phyloP scores from a whole-genome alignment of 768 basidiomycete genomes.

The Candolleomyces aberdarensis region DNA sequence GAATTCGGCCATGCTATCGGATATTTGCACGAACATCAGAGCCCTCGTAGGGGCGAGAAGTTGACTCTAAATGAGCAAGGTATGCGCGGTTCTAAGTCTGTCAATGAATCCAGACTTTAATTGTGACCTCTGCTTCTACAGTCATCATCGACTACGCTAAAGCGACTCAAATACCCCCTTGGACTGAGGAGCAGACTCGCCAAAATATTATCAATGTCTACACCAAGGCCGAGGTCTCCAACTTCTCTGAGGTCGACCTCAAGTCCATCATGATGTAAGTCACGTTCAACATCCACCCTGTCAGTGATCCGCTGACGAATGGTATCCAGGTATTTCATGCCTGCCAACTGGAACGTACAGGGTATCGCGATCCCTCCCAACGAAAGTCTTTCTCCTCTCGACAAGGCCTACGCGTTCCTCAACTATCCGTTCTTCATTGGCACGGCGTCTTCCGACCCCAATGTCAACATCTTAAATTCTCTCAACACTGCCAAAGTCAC shows the following conservation, averaged over 20 bases:
- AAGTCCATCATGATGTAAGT: constrained; percentile 19
- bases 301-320: not conserved
- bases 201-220: constrained; percentile 1
- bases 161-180: not conserved
- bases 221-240: constrained; percentile 13
- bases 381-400: constrained; percentile 8
- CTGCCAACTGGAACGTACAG: constrained; percentile 9
- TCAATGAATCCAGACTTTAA: not conserved
- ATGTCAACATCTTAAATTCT: not conserved
- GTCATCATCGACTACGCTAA: not conserved
- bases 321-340: constrained; percentile 12
- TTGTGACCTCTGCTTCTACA: not conserved
- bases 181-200: not conserved
- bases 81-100: not conserved
- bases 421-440: not conserved
- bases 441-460: not conserved
- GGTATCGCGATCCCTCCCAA: constrained; percentile 9
- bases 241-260: constrained; percentile 13
- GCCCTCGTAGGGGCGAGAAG: constrained; percentile 10
- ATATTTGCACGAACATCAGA: constrained; percentile 15
- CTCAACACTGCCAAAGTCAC: not conserved
- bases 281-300: not conserved
- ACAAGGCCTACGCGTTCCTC: constrained; percentile 12
- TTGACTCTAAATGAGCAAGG: constrained; percentile 10
- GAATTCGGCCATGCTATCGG: constrained; percentile 17